Percentiles rank a stretch among this genome's conserved stretches.
Evolutionary conservation across 2,329 filamentous ascomycete genomes (phyloP).

Genomic region (Lithohypha guttulata): DNA sequence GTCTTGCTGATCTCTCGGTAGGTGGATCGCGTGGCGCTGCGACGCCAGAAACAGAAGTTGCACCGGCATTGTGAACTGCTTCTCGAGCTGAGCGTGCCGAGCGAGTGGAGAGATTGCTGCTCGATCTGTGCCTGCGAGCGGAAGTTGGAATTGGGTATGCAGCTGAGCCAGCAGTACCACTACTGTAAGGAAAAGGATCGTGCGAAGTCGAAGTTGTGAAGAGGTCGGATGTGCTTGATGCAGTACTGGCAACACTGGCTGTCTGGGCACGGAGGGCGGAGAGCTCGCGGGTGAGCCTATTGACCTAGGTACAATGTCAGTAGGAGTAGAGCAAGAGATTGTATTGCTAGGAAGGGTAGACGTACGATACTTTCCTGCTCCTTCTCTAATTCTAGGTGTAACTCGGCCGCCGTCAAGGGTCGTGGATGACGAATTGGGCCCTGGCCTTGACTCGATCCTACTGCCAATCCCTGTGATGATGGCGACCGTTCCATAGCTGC

Average conservation of each 20-base stretch:
- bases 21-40: constrained; percentile 31
- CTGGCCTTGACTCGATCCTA: no score
- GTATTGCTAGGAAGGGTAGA: no score
- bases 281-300: constrained; percentile 82
- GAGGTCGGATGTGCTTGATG: constrained; percentile 45
- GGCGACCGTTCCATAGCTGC: constrained; percentile 20
- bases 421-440: constrained; percentile 77
- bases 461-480: not conserved
- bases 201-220: constrained; percentile 31
- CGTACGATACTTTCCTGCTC: constrained; percentile 87
- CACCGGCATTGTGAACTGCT: constrained; percentile 14
- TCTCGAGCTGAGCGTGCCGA: constrained; percentile 25
- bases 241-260: constrained; percentile 50
- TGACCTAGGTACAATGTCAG: constrained; percentile 52
- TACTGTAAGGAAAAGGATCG: constrained; percentile 27
- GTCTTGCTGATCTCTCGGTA: constrained; percentile 13
- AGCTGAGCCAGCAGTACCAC: constrained; percentile 10
- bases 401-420: constrained; percentile 75
- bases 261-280: constrained; percentile 65
- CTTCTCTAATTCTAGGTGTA: constrained; percentile 83
- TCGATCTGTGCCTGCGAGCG: constrained; percentile 46
- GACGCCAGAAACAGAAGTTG: constrained; percentile 31
- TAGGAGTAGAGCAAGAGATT: no score
- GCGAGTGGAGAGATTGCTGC: constrained; percentile 42
- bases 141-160: constrained; percentile 40